Evolutionary conservation across 768 basidiomycete species (phyloP), one percentile per base, ranked within the genome.

Genomic region (Termitomyces bulborhizus): DNA sequence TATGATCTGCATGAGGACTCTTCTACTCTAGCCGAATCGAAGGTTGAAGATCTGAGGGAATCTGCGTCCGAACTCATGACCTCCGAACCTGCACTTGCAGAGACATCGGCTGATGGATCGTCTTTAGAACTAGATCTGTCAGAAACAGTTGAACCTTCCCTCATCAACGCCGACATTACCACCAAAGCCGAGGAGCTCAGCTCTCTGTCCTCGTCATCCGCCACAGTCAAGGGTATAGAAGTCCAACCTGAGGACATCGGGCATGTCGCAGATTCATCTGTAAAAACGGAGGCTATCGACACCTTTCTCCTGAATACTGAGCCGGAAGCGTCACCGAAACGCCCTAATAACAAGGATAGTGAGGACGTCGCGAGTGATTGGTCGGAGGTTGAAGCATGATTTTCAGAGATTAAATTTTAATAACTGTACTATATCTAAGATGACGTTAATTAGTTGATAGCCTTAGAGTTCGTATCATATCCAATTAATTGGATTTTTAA

Each of bases 301-400:
- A 61, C 65, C 0, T 69, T 68, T 54, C 63, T 72, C 15, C 57
- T 70, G 46, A 55, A 64, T 36, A 57, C 66, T n/a, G 46, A n/a
- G 24, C 34, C 39, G 16, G 42, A 46, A 15, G 12, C 39, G 9
- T 37, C 29, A 18, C 49, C 55, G 24, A 60, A 54, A 45, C 54
- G 55, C n/a, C 53, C 55, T 11, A 48, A 47, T 44, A 29, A 45
- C 16, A 59, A 61, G 15, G 65, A 62, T 15, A 55, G 42, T 18
- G 62, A 57, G 41, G 68, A 68, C 27, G 70, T 68, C 36, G 69
- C 62, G 5, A 73, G 71, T 51, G 75, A 74, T 55, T 77, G 76
- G 76, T 72, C 70, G 3, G 74, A 76, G 46, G 65, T 77, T 34
- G 75, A 76, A 16, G 74, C 68, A 16, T 73, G 51, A 36, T 21